phyloP scores from a whole-genome alignment of 805 yeast species.

The Brettanomyces custersianus region DNA sequence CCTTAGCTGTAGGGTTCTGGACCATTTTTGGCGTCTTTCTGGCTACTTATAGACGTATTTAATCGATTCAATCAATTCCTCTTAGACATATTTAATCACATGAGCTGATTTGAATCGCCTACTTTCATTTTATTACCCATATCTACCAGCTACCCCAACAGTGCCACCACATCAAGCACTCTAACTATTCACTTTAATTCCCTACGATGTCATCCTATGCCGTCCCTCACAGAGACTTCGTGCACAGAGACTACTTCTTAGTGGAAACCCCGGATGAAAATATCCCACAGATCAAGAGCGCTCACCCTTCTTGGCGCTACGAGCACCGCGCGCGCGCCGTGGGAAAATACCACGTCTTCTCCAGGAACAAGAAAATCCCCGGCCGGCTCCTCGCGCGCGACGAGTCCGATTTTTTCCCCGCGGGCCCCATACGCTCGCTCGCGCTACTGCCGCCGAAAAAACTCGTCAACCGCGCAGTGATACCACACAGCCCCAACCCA shows the following conservation, averaged over 20 bases:
- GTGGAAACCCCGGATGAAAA: constrained; percentile 34
- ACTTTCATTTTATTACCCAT: too few species aligned
- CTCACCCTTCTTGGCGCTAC: constrained; percentile 38
- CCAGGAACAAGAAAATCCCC: constrained; percentile 34
- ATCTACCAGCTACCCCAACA: too few species aligned
- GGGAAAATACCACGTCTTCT: constrained; percentile 59
- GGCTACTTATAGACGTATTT: too few species aligned
- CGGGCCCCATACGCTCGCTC: constrained; percentile 31
- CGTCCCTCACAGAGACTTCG: constrained; percentile 34
- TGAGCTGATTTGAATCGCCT: too few species aligned
- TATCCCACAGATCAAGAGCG: constrained; percentile 5
- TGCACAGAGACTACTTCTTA: constrained; percentile 47
- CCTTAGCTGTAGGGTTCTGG: too few species aligned
- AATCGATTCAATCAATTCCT: too few species aligned
- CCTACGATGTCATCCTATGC: neutral
- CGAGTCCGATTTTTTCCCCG: constrained; percentile 3
- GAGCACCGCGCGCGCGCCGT: constrained; percentile 61
- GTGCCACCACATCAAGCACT: too few species aligned
- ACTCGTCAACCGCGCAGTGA: constrained; percentile 23
- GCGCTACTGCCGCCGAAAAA: constrained; percentile 46
- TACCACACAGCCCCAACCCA: too few species aligned
- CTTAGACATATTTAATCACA: too few species aligned
- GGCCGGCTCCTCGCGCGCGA: constrained; percentile 28
- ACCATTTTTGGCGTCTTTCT: too few species aligned
- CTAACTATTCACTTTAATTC: neutral